Conservation (phyloP, 1,139 yeast species). For the Diutina catenulata region DNA sequence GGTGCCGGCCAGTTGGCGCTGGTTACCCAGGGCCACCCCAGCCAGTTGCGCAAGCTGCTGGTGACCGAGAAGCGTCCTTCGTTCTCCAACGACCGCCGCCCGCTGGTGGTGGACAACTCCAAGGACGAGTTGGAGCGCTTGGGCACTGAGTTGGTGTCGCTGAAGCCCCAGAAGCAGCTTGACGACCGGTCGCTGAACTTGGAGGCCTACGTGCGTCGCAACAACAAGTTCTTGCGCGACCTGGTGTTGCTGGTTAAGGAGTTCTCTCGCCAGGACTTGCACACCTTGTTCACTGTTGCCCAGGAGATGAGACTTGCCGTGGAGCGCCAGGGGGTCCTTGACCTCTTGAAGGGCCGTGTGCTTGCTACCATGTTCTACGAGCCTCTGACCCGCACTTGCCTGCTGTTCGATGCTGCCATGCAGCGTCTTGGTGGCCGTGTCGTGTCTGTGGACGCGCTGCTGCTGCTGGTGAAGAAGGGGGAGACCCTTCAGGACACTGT, state of each 20-base stretch:
- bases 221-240: slow-evolving; percentile 83
- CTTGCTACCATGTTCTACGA: slow-evolving; percentile 95
- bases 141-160: slow-evolving; percentile 64
- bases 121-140: slow-evolving; percentile 39
- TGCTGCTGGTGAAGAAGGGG: slow-evolving; percentile 94
- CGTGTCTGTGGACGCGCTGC: slow-evolving; percentile 69
- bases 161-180: slow-evolving; percentile 52
- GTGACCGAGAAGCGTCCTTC: slow-evolving; percentile 29
- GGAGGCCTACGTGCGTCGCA: slow-evolving; percentile 59
- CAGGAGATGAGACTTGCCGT: slow-evolving; percentile 97
- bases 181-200: slow-evolving; percentile 65
- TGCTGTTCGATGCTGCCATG: slow-evolving; percentile 98
- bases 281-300: slow-evolving; percentile 87
- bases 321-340: slow-evolving; percentile 92
- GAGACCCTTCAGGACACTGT: slow-evolving; percentile 96
- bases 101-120: slow-evolving; percentile 28
- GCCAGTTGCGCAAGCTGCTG: slow-evolving; percentile 33
- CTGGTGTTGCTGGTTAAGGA: slow-evolving; percentile 83
- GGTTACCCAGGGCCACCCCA: slow-evolving; percentile 20
- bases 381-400: slow-evolving; percentile 94
- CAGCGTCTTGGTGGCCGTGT: slow-evolving; percentile 99
- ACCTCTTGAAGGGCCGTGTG: slow-evolving; percentile 79
- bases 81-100: slow-evolving; percentile 28
- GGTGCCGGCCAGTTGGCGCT: neutral
- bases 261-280: slow-evolving; percentile 78